These are phyloP conservation scores for Eutrema yunnanense DNA, from an alignment of 345 rosid species.

Conservation along the genomic window DNA sequence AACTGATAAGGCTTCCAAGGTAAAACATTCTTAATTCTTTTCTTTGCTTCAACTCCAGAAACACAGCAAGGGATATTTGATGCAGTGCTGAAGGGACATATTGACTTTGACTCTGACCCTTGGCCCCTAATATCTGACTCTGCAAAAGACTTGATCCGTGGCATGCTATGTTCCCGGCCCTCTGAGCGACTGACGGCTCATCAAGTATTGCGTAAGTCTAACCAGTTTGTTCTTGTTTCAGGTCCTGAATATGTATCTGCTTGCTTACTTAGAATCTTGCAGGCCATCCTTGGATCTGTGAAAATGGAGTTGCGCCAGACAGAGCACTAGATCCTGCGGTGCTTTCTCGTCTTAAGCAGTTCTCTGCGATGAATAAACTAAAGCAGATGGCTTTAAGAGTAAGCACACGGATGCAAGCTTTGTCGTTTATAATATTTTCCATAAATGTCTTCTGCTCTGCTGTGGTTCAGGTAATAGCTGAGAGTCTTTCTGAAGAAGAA, in stretches of 20 bases:
- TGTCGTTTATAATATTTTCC: not conserved
- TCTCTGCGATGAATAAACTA: slow-evolving; percentile 97
- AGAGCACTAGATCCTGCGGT: slow-evolving; percentile 88
- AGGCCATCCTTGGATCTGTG: slow-evolving; percentile 99
- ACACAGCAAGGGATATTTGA: slow-evolving; percentile 98
- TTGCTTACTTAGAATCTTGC: slow-evolving; percentile 5
- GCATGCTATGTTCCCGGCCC: slow-evolving; percentile 79
- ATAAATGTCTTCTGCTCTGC: not conserved
- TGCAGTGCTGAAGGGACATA: slow-evolving; percentile 88
- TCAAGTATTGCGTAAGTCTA: slow-evolving; percentile 83
- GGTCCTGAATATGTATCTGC: not conserved
- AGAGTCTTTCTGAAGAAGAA: slow-evolving; percentile 98
- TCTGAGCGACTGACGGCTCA: slow-evolving; percentile 88
- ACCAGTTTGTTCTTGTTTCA: not conserved
- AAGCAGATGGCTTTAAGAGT: slow-evolving; percentile 99
- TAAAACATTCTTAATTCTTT: not conserved
- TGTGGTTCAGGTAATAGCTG: slow-evolving; percentile 81
- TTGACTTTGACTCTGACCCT: slow-evolving; percentile 92
- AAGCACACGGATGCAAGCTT: slow-evolving; percentile 7
- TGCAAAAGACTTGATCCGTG: slow-evolving; percentile 75
- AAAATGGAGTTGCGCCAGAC: slow-evolving; percentile 99
- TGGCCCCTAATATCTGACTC: slow-evolving; percentile 95
- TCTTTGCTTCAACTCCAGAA: slow-evolving; percentile 42
- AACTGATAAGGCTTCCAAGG: not conserved
- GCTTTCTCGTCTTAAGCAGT: slow-evolving; percentile 92